phyloP scores from a whole-genome alignment of 495 filamentous ascomycete genomes.

The Ascobolus immersus region DNA sequence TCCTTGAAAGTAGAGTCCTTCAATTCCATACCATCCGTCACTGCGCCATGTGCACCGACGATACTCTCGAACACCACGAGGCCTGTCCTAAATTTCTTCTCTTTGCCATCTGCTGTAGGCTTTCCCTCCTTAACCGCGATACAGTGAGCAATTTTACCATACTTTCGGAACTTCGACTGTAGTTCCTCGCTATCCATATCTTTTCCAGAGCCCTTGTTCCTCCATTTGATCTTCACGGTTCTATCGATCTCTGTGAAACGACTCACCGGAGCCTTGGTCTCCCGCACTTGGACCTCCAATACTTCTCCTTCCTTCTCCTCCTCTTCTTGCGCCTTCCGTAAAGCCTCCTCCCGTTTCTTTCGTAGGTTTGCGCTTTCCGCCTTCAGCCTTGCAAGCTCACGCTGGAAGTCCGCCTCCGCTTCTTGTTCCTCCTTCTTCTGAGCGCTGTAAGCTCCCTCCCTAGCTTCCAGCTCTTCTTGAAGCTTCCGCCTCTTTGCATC shows the following conservation, averaged over 20 bases:
- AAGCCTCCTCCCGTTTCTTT: conserved; percentile 10
- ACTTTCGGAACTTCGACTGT: background rate
- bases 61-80: conserved; percentile 14
- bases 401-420: conserved; percentile 24
- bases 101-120: too few species aligned
- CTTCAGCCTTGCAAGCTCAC: conserved; percentile 19
- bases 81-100: conserved; percentile 12
- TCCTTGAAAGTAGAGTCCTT: background rate
- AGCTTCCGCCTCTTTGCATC: conserved; percentile 42
- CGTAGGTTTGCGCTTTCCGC: conserved; percentile 18
- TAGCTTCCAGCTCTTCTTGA: conserved; percentile 57
- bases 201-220: conserved; percentile 3
- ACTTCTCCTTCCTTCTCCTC: conserved; percentile 2
- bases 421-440: conserved; percentile 20
- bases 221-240: conserved; percentile 11
- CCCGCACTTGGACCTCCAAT: background rate
- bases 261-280: conserved; percentile 1
- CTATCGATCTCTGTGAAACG: conserved; percentile 12
- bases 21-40: conserved; percentile 2
- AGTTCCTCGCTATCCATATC: background rate
- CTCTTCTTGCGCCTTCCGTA: conserved; percentile 10
- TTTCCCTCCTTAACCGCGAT: background rate
- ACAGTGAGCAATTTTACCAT: background rate
- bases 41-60: conserved; percentile 11
- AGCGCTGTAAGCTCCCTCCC: conserved; percentile 19